A percentile compares a stretch with the other conserved stretches of the same genome.
Conservation (phyloP, 179 eudicot genomes). For the Drosera spatulata region DNA sequence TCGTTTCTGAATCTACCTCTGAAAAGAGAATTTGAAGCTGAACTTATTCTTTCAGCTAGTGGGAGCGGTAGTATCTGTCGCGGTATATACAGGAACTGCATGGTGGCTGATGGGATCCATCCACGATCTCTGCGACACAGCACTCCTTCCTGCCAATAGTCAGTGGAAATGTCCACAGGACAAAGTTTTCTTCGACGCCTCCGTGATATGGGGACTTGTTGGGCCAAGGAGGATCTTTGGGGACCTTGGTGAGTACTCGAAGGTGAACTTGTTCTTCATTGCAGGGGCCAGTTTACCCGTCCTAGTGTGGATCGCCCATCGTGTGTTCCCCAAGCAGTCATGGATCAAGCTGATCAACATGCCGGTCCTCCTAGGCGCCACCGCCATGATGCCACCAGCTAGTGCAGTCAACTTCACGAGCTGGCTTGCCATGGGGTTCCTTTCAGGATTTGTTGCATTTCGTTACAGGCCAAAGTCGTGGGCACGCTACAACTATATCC, state of each 20-base stretch:
- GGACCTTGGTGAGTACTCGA: constrained; percentile 60
- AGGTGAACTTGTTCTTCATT: constrained; percentile 71
- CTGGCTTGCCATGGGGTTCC: constrained; percentile 58
- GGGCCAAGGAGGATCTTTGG: constrained; percentile 89
- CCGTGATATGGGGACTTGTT: constrained; percentile 79
- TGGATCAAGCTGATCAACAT: constrained; percentile 51
- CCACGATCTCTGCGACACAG: constrained; percentile 54
- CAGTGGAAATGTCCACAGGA: constrained; percentile 86
- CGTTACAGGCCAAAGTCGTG: constrained; percentile 48
- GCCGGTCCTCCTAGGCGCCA: constrained; percentile 58
- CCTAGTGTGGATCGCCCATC: constrained; percentile 47
- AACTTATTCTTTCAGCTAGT: constrained; percentile 14
- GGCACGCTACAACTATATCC: constrained; percentile 55
- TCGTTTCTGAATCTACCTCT: neutral
- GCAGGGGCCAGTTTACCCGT: constrained; percentile 57
- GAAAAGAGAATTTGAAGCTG: neutral
- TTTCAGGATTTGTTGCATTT: constrained; percentile 54
- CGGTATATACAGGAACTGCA: constrained; percentile 66
- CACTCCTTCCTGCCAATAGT: constrained; percentile 53
- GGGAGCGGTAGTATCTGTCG: constrained; percentile 43
- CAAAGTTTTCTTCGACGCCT: constrained; percentile 64
- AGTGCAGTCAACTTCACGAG: constrained; percentile 69
- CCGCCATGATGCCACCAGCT: constrained; percentile 70
- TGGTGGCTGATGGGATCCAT: constrained; percentile 87
- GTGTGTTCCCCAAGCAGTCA: constrained; percentile 45